These are phyloP conservation scores for Zopfochytrium polystomum DNA, from an alignment of 371 early-diverging fungal genomes.

Conservation along the genomic window DNA sequence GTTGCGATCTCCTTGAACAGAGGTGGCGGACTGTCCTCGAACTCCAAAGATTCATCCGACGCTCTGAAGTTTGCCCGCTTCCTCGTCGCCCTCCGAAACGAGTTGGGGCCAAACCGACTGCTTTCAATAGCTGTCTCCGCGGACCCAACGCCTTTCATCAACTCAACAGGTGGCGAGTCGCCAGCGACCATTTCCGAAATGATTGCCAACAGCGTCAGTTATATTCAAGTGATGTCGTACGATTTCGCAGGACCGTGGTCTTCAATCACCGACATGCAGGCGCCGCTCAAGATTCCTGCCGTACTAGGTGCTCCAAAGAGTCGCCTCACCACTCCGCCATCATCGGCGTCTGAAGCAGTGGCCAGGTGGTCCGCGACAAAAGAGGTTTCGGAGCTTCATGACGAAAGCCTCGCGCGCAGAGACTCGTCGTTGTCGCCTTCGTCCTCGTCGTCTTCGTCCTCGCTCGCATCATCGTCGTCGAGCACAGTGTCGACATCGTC, in stretches of 20 bases:
- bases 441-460: too few relatives aligned
- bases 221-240: slow-evolving; percentile 19
- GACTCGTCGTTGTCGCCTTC: too few relatives aligned
- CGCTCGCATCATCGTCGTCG: too few relatives aligned
- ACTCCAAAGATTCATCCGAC: slow-evolving; percentile 9
- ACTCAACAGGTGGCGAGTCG: slow-evolving; percentile 12
- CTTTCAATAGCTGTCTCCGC: slow-evolving; percentile 72
- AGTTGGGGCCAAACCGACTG: slow-evolving; percentile 59
- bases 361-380: too few relatives aligned
- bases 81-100: slow-evolving; percentile 39
- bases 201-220: slow-evolving; percentile 23
- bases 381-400: too few relatives aligned
- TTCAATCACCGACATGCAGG: slow-evolving; percentile 60
- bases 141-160: slow-evolving; percentile 54
- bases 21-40: slow-evolving; percentile 17
- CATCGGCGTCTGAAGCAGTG: too few relatives aligned
- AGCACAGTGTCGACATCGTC: too few relatives aligned
- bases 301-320: slow-evolving; percentile 51
- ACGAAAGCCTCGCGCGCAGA: too few relatives aligned
- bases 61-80: slow-evolving; percentile 16
- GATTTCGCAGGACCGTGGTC: slow-evolving; percentile 18
- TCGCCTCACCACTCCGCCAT: slow-evolving; percentile 29
- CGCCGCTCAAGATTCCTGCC: slow-evolving; percentile 52
- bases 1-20: slow-evolving; percentile 12
- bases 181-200: slow-evolving; percentile 3